phyloP scores from a whole-genome alignment of 2,329 filamentous ascomycete genomes.

The Sporothrix sp. region DNA sequence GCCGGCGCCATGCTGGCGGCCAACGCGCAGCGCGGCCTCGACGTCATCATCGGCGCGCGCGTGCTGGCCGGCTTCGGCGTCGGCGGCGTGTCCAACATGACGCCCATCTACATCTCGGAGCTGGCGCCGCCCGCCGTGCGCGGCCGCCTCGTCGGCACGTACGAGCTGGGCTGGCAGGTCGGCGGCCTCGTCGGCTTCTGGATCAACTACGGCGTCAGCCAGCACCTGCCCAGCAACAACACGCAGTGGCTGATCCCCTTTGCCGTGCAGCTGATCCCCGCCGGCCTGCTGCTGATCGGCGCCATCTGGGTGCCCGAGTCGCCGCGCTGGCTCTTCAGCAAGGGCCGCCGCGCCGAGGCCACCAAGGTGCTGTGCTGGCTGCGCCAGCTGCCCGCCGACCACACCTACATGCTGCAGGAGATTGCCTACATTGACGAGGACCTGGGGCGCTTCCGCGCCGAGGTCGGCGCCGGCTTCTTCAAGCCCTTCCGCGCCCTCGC shows the following conservation, averaged over 20 bases:
- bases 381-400: constrained; percentile 43
- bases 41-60: constrained; percentile 50
- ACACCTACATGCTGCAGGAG: constrained; percentile 64
- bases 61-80: constrained; percentile 56
- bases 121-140: constrained; percentile 52
- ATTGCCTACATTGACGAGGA: constrained; percentile 60
- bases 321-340: constrained; percentile 22
- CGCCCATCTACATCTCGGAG: constrained; percentile 53
- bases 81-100: constrained; percentile 53
- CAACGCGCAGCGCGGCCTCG: constrained; percentile 51
- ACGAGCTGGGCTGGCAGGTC: constrained; percentile 56
- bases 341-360: constrained; percentile 16
- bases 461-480: constrained; percentile 64
- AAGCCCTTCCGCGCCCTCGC: constrained; percentile 54
- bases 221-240: constrained; percentile 35
- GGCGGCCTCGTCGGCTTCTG: constrained; percentile 55
- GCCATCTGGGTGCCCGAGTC: constrained; percentile 37
- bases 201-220: constrained; percentile 55
- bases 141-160: constrained; percentile 55
- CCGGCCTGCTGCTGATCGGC: constrained; percentile 50
- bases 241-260: constrained; percentile 57
- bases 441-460: constrained; percentile 51
- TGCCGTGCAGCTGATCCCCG: constrained; percentile 57
- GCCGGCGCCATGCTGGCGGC: constrained; percentile 64
- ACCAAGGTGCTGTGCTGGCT: constrained; percentile 44